These are phyloP conservation scores for Monosporascus sp. DNA, from an alignment of 2,329 filamentous ascomycete genomes.

Conservation along the genomic window DNA sequence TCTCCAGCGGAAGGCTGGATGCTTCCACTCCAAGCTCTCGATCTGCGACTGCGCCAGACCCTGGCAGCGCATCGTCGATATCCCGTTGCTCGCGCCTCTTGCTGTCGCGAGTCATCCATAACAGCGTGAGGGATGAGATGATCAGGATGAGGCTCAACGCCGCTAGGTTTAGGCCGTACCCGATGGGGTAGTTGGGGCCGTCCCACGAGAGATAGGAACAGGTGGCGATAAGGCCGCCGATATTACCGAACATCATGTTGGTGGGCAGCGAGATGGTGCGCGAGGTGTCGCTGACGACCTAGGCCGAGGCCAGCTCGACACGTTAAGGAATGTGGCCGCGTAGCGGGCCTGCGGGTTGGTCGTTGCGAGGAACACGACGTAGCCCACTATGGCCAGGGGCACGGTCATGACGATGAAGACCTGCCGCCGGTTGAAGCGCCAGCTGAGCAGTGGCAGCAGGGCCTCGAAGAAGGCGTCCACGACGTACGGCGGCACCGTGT, in stretches of 20 bases:
- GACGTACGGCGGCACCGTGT: slow-evolving; percentile 65
- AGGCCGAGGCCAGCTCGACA: slow-evolving; percentile 60
- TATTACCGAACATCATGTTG: slow-evolving; percentile 66
- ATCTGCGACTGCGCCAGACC: slow-evolving; percentile 44
- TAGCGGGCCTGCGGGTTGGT: slow-evolving; percentile 51
- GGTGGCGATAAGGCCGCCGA: slow-evolving; percentile 63
- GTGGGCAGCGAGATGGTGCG: slow-evolving; percentile 61
- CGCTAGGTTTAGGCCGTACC: slow-evolving; percentile 64
- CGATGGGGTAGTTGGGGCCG: slow-evolving; percentile 61
- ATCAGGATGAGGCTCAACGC: slow-evolving; percentile 49
- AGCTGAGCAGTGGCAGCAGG: slow-evolving; percentile 55
- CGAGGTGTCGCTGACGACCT: slow-evolving; percentile 66
- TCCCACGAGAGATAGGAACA: slow-evolving; percentile 62
- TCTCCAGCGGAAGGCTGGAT: slow-evolving; percentile 57
- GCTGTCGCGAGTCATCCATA: slow-evolving; percentile 60
- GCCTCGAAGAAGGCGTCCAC: slow-evolving; percentile 64
- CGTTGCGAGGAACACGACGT: slow-evolving; percentile 63
- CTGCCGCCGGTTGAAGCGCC: slow-evolving; percentile 53
- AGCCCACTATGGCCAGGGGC: slow-evolving; percentile 62
- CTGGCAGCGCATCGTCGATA: slow-evolving; percentile 45
- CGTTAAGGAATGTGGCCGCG: slow-evolving; percentile 65
- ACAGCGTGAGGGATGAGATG: slow-evolving; percentile 37
- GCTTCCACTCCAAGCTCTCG: slow-evolving; percentile 54
- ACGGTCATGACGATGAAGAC: slow-evolving; percentile 56
- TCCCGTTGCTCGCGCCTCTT: slow-evolving; percentile 44